These are phyloP conservation scores for Pseudogymnoascus sp. DNA, from an alignment of 2,329 filamentous ascomycete genomes.

Conservation along the genomic window DNA sequence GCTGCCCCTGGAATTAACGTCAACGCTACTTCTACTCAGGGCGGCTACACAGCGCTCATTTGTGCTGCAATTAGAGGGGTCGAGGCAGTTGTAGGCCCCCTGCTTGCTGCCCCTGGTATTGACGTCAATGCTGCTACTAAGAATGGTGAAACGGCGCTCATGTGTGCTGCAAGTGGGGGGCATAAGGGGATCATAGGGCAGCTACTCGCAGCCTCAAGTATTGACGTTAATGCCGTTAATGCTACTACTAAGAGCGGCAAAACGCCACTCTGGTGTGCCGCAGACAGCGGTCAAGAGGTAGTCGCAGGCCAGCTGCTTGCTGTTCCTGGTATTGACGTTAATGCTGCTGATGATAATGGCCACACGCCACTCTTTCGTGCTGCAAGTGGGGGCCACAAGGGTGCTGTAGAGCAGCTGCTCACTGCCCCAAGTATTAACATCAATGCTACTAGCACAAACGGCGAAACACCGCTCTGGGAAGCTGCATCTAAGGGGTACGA, in stretches of 20 bases:
- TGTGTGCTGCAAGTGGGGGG: fast-evolving
- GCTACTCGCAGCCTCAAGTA: background rate
- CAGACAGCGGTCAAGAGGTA: background rate
- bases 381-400: too few relatives aligned
- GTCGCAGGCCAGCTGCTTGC: too few relatives aligned
- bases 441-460: background rate
- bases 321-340: too few relatives aligned
- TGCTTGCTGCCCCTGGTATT: background rate
- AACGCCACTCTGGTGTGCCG: too few relatives aligned
- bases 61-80: background rate
- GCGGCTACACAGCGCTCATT: background rate
- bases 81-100: background rate
- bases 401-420: too few relatives aligned
- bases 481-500: background rate
- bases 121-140: background rate
- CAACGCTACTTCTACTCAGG: too few relatives aligned
- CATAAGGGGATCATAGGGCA: background rate
- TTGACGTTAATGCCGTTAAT: conserved; percentile 6
- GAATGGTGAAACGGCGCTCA: background rate
- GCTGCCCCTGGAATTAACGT: background rate
- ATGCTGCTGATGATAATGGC: too few relatives aligned
- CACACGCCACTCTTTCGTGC: too few relatives aligned
- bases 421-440: too few relatives aligned
- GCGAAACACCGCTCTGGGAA: background rate
- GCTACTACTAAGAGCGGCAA: too few relatives aligned